Evolutionary conservation across 202 grass and related monocot species (phyloP).

Genomic region (Carex arenaria): DNA sequence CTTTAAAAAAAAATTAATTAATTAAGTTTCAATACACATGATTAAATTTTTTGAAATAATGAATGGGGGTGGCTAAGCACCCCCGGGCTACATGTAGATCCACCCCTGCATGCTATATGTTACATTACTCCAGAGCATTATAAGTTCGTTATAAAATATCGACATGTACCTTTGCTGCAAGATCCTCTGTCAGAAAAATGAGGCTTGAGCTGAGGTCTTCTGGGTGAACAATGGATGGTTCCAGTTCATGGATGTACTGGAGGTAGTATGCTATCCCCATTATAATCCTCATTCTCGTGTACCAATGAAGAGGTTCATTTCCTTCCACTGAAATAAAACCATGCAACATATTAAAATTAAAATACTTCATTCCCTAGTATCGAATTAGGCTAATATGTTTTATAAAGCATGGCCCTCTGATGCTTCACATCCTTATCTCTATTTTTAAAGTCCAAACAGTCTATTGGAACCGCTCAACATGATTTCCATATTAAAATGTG

Average conservation of each 20-base stretch:
- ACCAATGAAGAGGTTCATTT: conserved; percentile 89
- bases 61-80: too few relatives aligned
- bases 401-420: too few relatives aligned
- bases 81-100: too few relatives aligned
- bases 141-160: conserved; percentile 11
- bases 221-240: conserved; percentile 59
- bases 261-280: conserved; percentile 92
- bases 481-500: too few relatives aligned
- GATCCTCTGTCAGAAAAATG: conserved; percentile 86
- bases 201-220: conserved; percentile 49
- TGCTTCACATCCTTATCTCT: too few relatives aligned
- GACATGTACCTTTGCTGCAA: conserved; percentile 64
- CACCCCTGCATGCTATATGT: neutral
- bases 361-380: neutral
- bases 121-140: neutral
- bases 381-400: too few relatives aligned
- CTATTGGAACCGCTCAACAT: too few relatives aligned
- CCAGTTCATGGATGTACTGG: conserved; percentile 88
- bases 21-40: too few relatives aligned
- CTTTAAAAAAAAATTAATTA: too few relatives aligned
- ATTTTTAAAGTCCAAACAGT: too few relatives aligned
- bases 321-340: conserved; percentile 61
- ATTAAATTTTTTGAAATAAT: too few relatives aligned
- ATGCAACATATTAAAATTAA: neutral
- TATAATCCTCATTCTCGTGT: conserved; percentile 85